Evolutionary conservation across 2,329 filamentous ascomycete genomes (phyloP), one percentile per base, ranked within the genome.

Genomic region (Alternaria metachromatica): DNA sequence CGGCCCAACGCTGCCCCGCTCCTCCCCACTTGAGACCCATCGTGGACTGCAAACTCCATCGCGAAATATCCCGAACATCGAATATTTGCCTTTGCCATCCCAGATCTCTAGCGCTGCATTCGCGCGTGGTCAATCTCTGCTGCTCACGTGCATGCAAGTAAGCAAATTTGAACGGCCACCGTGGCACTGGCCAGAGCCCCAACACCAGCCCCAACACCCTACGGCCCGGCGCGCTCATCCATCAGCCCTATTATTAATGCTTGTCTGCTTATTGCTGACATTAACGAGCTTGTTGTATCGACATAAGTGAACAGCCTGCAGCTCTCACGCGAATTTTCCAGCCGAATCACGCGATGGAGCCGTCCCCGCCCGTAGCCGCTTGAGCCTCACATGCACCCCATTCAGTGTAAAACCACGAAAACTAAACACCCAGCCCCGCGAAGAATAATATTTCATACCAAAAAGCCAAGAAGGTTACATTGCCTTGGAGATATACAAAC

Each of bases 1-100:
- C 48, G 48, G 60, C 30, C 48, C 60, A 62, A 62, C 41, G 55
- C 43, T 58, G 48, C 48, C 60, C 60, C 60, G 55, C 48, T 41
- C 53, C 43, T 48, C 55, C 55, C 55, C 60, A 62, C 60, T 45
- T 23, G 49, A 23, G 21, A 45, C 45, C 48, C 37, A 60, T 55
- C 26, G 58, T 43, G 48, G 46, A 37, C 20, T 41, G 41, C 25
- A 59, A 54, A 48, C 25, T 58, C 37, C 46, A 58, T 51, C 21
- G 41, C 48, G 43, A 44, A 48, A 54, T 20, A 30, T 21, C 28
- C 46, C 59, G 37, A 28, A 45, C 20, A 50, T 62, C 49, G 49
- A 53, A 25, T 13, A n/a, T 53, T 53, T 53, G 20, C 49, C 49
- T 53, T 53, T 53, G 20, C 49, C 49, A 53, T 53, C 49, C 49